Conservation (phyloP, 73 alveolate genomes). For the Uronychia binucleata region DNA sequence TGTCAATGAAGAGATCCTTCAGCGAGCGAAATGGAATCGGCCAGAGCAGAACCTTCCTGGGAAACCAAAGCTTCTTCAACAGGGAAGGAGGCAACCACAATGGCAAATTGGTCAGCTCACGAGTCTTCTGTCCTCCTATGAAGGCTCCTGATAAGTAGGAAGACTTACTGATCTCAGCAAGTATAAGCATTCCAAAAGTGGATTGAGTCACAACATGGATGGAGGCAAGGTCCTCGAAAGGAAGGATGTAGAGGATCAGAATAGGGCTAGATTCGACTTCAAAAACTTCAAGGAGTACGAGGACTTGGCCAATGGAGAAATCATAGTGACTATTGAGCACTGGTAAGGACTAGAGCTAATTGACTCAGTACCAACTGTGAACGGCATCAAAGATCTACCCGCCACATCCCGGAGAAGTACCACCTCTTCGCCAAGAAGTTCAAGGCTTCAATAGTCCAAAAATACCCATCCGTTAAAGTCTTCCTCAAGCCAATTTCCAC, state of each 20-base stretch:
- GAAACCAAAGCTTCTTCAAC: too few relatives aligned
- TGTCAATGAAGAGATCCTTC: background rate
- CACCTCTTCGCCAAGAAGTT: constrained; percentile 30
- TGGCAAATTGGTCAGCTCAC: too few relatives aligned
- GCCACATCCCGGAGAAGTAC: constrained; percentile 58
- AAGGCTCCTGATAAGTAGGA: constrained; percentile 25
- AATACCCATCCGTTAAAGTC: constrained; percentile 41
- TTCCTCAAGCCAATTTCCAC: constrained; percentile 25
- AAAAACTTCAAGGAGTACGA: constrained; percentile 11
- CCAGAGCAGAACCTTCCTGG: too few relatives aligned
- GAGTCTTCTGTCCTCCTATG: background rate
- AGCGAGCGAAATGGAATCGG: background rate
- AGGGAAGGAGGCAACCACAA: too few relatives aligned
- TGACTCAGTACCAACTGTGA: constrained; percentile 20
- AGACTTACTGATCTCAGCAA: background rate
- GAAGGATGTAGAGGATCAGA: constrained; percentile 8
- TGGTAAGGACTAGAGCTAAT: constrained; percentile 1
- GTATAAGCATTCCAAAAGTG: constrained; percentile 1
- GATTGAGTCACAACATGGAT: constrained; percentile 9
- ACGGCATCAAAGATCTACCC: constrained; percentile 9
- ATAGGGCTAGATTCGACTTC: background rate
- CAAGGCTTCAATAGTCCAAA: constrained; percentile 29
- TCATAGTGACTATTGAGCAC: constrained; percentile 48
- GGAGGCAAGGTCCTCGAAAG: background rate
- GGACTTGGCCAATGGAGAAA: background rate